These are phyloP conservation scores for Chalaropsis thielavioides DNA, from an alignment of 2,329 filamentous ascomycete genomes.

Conservation along the genomic window DNA sequence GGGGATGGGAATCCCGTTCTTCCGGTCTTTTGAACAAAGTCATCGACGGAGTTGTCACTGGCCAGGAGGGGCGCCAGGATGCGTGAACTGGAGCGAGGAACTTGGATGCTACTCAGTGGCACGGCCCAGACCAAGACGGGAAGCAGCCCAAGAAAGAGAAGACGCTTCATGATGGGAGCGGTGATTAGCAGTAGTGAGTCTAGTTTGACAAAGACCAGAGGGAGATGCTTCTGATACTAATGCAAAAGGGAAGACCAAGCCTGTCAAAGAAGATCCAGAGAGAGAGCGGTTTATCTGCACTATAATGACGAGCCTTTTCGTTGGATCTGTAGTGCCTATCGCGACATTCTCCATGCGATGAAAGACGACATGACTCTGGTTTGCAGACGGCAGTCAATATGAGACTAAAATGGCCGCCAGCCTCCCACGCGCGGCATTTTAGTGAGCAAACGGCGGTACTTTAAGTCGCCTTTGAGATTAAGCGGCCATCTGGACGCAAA, in stretches of 20 bases:
- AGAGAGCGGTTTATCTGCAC: background rate
- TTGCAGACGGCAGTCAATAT: background rate
- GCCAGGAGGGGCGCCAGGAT: background rate
- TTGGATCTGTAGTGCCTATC: background rate
- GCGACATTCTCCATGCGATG: background rate
- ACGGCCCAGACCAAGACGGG: background rate
- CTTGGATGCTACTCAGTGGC: background rate
- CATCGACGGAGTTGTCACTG: background rate
- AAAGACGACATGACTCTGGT: background rate
- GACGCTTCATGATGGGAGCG: background rate
- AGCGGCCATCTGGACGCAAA: background rate
- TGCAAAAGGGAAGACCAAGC: background rate
- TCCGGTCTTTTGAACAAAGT: background rate
- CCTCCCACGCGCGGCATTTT: background rate
- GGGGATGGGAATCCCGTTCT: background rate
- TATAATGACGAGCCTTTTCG: background rate
- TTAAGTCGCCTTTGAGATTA: background rate
- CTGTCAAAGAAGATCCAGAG: background rate
- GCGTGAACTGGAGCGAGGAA: background rate
- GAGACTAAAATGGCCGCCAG: background rate
- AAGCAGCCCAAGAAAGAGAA: background rate
- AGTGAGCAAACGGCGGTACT: background rate
- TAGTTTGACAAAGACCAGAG: background rate
- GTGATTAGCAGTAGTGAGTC: background rate
- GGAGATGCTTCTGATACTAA: background rate